Conservation (phyloP, 768 basidiomycete species). For the Trametes sanguinea region DNA sequence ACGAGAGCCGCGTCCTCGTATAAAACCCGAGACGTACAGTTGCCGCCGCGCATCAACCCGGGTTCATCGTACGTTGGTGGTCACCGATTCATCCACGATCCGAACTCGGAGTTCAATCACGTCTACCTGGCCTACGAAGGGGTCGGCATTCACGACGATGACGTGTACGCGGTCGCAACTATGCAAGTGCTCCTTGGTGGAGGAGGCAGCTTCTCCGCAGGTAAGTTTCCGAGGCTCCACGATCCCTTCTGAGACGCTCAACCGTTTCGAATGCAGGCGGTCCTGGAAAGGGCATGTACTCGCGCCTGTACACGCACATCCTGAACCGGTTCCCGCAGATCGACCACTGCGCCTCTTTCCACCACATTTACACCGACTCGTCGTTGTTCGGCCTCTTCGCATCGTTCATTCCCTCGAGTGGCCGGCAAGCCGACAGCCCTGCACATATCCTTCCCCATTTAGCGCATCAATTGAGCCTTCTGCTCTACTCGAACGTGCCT, state of each 20-base stretch:
- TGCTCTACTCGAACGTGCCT: slow-evolving; percentile 71
- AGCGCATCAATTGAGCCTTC: slow-evolving; percentile 81
- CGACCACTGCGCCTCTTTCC: slow-evolving; percentile 95
- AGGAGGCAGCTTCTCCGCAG: slow-evolving; percentile 95
- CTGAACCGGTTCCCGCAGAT: slow-evolving; percentile 92
- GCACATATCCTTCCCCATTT: slow-evolving; percentile 80
- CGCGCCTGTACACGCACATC: slow-evolving; percentile 92
- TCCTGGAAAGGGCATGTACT: slow-evolving; percentile 99
- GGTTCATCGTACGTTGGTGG: slow-evolving; percentile 83
- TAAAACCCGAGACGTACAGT: slow-evolving; percentile 38
- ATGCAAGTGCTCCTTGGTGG: slow-evolving; percentile 96
- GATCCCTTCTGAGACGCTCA: background rate
- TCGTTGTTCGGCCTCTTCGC: slow-evolving; percentile 92
- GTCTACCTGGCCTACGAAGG: slow-evolving; percentile 93
- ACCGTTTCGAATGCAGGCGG: slow-evolving; percentile 56
- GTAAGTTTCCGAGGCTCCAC: slow-evolving; percentile 35
- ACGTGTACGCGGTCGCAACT: slow-evolving; percentile 90
- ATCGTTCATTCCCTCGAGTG: slow-evolving; percentile 70
- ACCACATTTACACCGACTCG: slow-evolving; percentile 95
- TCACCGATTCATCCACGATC: slow-evolving; percentile 64
- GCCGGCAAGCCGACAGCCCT: slow-evolving; percentile 62
- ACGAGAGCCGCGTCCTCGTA: slow-evolving; percentile 79
- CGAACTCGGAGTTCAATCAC: slow-evolving; percentile 79
- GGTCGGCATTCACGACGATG: slow-evolving; percentile 84
- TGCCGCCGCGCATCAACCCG: slow-evolving; percentile 21